Evolutionary conservation across 2,329 filamentous ascomycete genomes (phyloP), one percentile per base, ranked within the genome.

Genomic region (Penicillium concentricum): DNA sequence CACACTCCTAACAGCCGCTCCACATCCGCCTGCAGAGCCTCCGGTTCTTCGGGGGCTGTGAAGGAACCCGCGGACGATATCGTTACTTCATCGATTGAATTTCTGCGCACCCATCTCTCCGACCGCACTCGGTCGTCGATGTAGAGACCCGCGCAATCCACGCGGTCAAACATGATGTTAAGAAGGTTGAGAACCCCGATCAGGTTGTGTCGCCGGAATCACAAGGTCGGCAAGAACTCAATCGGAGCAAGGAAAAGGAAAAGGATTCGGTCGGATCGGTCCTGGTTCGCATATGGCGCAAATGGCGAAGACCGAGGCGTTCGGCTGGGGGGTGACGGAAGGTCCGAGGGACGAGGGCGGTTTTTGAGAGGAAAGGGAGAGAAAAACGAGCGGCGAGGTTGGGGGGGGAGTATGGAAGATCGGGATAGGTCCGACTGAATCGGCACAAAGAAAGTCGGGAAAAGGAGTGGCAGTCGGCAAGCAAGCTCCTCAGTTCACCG

Each of bases 1-100:
- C 83, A 84, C 28, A 81, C 76, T 34, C 72, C 74, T 45, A 84
- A 66, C 51, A 85, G 70, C 20, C 74, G 73, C 57, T 78, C 74
- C 30, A 84, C 67, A 69, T 84, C 83, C 35, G 67, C 69, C 44
- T 77, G 72, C 20, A 83, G 71, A 48, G 77, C 74, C 49, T 73
- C 72, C 15, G 76, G 73, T 57, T 80, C 77, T 34, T 76, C 72
- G 12, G 74, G 67, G 48, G 69, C 64, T 34, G 59, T 56, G 58
- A 66, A 66, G 43, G 68, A 65, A 63, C 67, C 62, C 44, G 49
- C 49, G 56, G 63, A 64, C 35, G 69, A 68, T 48, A 59, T 57
- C 57, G 66, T 55, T 57, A 69, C 62, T 57, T 61, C 51, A 49
- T 65, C 67, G 39, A 62, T 59, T 10, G 69, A 69, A 49, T 65